phyloP scores from a whole-genome alignment of 352 stramenopile genomes.

The Globisporangium nagaii region DNA sequence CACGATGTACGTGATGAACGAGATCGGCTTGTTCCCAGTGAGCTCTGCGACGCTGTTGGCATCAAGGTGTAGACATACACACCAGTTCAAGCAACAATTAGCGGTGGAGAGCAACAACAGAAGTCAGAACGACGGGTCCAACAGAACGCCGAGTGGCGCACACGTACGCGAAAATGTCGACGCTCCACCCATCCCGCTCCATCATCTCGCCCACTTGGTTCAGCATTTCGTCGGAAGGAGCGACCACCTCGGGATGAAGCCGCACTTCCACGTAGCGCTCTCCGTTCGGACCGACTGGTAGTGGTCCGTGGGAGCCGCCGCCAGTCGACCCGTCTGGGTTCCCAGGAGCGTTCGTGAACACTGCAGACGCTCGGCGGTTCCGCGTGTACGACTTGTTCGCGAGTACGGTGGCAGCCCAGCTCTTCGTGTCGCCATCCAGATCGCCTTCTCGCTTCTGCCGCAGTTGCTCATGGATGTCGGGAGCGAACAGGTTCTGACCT shows the following conservation, averaged over 20 bases:
- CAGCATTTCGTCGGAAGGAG: conserved; percentile 53
- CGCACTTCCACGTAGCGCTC: conserved; percentile 35
- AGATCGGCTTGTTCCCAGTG: conserved; percentile 66
- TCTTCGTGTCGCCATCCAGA: conserved; percentile 74
- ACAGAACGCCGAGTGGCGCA: background rate
- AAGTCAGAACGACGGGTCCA: too few species aligned
- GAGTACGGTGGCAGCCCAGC: conserved; percentile 67
- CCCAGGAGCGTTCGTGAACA: conserved; percentile 25
- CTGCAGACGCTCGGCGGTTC: conserved; percentile 47
- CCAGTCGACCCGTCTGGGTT: conserved; percentile 3
- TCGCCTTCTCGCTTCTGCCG: conserved; percentile 66
- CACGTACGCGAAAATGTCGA: conserved; percentile 66
- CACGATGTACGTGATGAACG: conserved; percentile 79
- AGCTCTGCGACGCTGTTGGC: conserved; percentile 45
- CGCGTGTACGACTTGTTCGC: conserved; percentile 77
- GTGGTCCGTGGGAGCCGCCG: conserved; percentile 5
- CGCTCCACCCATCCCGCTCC: conserved; percentile 68
- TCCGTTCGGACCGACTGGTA: conserved; percentile 8
- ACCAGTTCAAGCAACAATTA: too few species aligned
- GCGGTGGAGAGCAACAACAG: background rate
- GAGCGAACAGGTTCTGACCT: conserved; percentile 73
- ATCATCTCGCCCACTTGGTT: conserved; percentile 66
- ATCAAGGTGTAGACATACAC: background rate
- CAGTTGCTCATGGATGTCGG: conserved; percentile 78
- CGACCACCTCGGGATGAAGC: conserved; percentile 56